These are phyloP conservation scores for Trypanosoma avium DNA, from an alignment of 208 protist genomes.

Conservation along the genomic window DNA sequence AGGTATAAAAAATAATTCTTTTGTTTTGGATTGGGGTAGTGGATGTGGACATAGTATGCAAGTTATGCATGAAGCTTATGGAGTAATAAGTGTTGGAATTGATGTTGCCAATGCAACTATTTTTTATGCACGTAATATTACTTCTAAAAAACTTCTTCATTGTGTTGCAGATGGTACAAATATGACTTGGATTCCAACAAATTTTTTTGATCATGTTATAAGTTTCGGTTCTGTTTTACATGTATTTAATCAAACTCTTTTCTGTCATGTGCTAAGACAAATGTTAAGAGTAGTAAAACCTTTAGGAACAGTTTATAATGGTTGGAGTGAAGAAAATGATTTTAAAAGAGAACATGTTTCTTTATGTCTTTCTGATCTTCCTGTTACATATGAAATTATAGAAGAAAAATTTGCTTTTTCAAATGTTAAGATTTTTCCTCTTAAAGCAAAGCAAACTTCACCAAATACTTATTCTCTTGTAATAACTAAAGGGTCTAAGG, in stretches of 20 bases:
- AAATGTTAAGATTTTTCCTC: conserved; percentile 23
- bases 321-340: conserved; percentile 35
- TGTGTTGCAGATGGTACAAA: conserved; percentile 36
- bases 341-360: conserved; percentile 24
- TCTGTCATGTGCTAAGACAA: conserved; percentile 31
- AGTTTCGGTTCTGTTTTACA: conserved; percentile 29
- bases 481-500: conserved; percentile 21
- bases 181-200: conserved; percentile 28
- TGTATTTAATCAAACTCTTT: conserved; percentile 31
- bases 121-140: conserved; percentile 22
- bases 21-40: conserved; percentile 37
- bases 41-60: conserved; percentile 37
- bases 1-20: conserved; percentile 15
- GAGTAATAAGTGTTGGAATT: conserved; percentile 28
- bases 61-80: conserved; percentile 22
- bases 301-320: conserved; percentile 33
- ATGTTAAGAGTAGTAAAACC: conserved; percentile 31
- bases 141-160: conserved; percentile 26
- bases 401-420: conserved; percentile 28
- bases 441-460: conserved; percentile 23
- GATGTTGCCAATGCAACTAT: conserved; percentile 27
- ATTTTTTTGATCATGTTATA: conserved; percentile 35
- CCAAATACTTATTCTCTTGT: conserved; percentile 41
- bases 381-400: conserved; percentile 28
- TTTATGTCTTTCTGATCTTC: conserved; percentile 29